Evolutionary conservation across 179 eudicot genomes (phyloP).

Genomic region (Vitellaria paradoxa): DNA sequence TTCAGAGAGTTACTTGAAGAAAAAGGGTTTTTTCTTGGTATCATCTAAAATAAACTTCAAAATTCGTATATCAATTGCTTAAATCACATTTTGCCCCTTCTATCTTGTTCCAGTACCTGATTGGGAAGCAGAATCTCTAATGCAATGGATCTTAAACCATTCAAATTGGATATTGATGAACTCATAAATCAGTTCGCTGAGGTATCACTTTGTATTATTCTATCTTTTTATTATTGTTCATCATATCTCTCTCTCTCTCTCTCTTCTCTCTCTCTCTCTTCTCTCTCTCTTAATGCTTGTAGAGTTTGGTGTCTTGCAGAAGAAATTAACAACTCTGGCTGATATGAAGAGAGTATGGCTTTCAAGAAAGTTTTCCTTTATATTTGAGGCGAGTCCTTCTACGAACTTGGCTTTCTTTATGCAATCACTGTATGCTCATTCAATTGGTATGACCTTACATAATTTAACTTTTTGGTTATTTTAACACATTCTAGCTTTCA

Average conservation of each 20-base stretch:
- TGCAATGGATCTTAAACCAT: slow-evolving; percentile 65
- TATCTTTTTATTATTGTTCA: background rate
- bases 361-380: slow-evolving; percentile 70
- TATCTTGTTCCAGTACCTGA: background rate
- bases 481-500: background rate
- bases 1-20: no score
- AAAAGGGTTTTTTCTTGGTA: no score
- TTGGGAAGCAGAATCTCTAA: background rate
- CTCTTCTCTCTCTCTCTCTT: no score
- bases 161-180: slow-evolving; percentile 77
- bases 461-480: background rate
- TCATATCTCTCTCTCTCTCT: background rate
- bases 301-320: slow-evolving; percentile 31
- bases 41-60: no score
- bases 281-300: slow-evolving; percentile 1
- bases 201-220: slow-evolving; percentile 32
- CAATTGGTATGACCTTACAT: slow-evolving; percentile 48
- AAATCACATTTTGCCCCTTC: background rate
- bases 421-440: slow-evolving; percentile 81
- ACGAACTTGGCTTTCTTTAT: slow-evolving; percentile 59
- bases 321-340: slow-evolving; percentile 39
- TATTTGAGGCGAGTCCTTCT: slow-evolving; percentile 76
- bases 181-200: slow-evolving; percentile 63
- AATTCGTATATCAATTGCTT: no score
- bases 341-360: slow-evolving; percentile 83